Conservation (phyloP, 2,329 filamentous ascomycete species). For the Neopestalotiopsis sp. region DNA sequence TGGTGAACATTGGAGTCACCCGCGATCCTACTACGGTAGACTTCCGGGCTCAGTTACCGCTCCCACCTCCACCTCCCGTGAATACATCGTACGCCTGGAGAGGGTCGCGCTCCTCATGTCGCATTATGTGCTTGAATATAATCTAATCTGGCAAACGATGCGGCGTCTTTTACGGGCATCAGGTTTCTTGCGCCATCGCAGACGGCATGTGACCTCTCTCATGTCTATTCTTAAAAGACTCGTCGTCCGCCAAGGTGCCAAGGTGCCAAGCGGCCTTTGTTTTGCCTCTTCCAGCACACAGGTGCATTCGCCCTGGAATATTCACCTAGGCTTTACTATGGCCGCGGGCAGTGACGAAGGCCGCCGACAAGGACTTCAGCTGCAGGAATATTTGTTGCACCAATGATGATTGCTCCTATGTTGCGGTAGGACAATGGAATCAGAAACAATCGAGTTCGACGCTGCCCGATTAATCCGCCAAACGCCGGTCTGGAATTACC, state of each 20-base stretch:
- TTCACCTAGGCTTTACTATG: not conserved
- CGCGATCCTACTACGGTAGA: not conserved
- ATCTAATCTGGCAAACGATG: not conserved
- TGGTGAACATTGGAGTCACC: not conserved
- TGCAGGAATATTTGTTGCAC: not conserved
- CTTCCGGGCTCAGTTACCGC: not conserved
- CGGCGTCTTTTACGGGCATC: not conserved
- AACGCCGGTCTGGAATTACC: not conserved
- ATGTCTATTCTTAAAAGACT: not conserved
- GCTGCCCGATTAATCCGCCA: not conserved
- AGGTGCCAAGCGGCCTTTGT: constrained; percentile 8
- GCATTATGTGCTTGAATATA: not conserved
- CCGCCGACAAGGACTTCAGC: not conserved
- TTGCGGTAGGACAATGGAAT: not conserved
- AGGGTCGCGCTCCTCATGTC: not conserved
- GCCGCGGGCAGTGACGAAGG: not conserved
- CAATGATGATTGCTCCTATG: not conserved
- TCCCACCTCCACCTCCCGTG: not conserved
- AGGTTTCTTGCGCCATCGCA: too few relatives aligned
- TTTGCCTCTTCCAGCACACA: not conserved
- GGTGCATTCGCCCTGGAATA: not conserved
- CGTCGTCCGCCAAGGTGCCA: constrained; percentile 1
- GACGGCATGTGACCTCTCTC: constrained; percentile 2
- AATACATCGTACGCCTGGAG: not conserved
- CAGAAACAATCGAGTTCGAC: not conserved